phyloP scores from a whole-genome alignment of 352 stramenopile species.

The Phytophthora pistaciae region DNA sequence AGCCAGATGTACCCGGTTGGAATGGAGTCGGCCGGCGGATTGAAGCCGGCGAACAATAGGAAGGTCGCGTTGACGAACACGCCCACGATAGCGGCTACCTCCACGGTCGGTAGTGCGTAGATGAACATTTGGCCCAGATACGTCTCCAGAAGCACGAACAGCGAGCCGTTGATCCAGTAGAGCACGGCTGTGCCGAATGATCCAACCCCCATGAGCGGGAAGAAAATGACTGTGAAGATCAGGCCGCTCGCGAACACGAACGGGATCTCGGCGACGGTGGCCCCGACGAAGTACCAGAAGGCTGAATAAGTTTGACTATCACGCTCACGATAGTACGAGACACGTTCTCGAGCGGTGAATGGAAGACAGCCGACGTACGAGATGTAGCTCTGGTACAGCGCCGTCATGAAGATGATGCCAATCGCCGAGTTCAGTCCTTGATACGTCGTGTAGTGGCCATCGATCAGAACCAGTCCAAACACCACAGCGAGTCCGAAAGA shows the following conservation, averaged over 20 bases:
- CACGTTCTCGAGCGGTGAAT: constrained; percentile 68
- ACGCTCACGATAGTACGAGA: constrained; percentile 92
- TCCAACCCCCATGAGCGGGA: constrained; percentile 48
- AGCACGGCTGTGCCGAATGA: constrained; percentile 42
- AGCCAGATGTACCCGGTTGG: constrained; percentile 48
- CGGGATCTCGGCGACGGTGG: constrained; percentile 78
- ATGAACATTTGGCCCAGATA: constrained; percentile 47
- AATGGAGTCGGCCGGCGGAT: constrained; percentile 38
- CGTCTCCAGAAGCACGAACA: constrained; percentile 44
- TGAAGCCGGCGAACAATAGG: constrained; percentile 51
- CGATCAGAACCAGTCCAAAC: constrained; percentile 67
- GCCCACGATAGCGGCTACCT: constrained; percentile 43
- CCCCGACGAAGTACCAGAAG: constrained; percentile 69
- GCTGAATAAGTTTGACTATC: constrained; percentile 84
- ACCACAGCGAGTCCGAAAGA: constrained; percentile 67
- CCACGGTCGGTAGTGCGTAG: constrained; percentile 39
- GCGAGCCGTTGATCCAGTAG: constrained; percentile 50
- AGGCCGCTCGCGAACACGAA: constrained; percentile 52
- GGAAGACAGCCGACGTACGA: constrained; percentile 73
- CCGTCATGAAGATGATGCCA: constrained; percentile 64
- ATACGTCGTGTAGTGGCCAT: constrained; percentile 40
- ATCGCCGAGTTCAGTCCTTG: constrained; percentile 47
- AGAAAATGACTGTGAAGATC: constrained; percentile 60
- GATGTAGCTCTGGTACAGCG: constrained; percentile 69
- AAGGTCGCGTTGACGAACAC: constrained; percentile 52